Conservation (phyloP, 306 rosid species). For the Cucurbita maxima region DNA sequence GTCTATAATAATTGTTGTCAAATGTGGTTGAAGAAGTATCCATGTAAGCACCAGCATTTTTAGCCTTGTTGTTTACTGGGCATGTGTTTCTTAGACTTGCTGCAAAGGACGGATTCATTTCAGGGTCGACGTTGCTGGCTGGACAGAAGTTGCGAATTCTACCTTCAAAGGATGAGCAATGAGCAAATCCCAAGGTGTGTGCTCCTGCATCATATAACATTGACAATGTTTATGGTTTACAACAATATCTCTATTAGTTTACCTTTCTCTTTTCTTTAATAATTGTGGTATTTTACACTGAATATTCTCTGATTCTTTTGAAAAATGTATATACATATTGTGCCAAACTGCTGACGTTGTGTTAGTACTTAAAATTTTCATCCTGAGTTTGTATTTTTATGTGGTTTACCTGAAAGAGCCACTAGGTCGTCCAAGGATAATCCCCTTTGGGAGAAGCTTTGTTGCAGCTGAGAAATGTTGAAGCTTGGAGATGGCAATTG, state of each 20-base stretch:
- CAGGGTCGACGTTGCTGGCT: conserved; percentile 47
- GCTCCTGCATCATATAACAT: conserved; percentile 40
- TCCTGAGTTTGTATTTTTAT: neutral
- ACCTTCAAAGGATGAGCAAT: conserved; percentile 50
- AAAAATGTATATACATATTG: no score
- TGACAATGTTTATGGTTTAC: neutral
- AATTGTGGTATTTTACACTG: neutral
- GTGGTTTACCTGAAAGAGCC: conserved; percentile 35
- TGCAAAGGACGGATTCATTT: conserved; percentile 27
- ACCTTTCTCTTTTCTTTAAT: neutral
- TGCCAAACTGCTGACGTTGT: neutral
- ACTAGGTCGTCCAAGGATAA: conserved; percentile 36
- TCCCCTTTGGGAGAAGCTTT: conserved; percentile 35
- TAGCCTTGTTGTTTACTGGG: conserved; percentile 19
- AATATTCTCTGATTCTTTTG: no score
- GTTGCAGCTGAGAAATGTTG: conserved; percentile 43
- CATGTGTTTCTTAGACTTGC: conserved; percentile 23
- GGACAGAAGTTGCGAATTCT: conserved; percentile 46
- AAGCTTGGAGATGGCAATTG: conserved; percentile 66
- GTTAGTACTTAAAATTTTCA: neutral
- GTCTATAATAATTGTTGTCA: conserved; percentile 26
- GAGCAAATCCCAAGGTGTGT: conserved; percentile 81
- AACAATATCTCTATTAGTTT: neutral
- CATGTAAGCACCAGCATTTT: conserved; percentile 26
- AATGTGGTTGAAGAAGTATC: conserved; percentile 29